These are phyloP conservation scores for Cyberlindnera lachancei DNA, from an alignment of 805 yeast genomes.

Conservation along the genomic window DNA sequence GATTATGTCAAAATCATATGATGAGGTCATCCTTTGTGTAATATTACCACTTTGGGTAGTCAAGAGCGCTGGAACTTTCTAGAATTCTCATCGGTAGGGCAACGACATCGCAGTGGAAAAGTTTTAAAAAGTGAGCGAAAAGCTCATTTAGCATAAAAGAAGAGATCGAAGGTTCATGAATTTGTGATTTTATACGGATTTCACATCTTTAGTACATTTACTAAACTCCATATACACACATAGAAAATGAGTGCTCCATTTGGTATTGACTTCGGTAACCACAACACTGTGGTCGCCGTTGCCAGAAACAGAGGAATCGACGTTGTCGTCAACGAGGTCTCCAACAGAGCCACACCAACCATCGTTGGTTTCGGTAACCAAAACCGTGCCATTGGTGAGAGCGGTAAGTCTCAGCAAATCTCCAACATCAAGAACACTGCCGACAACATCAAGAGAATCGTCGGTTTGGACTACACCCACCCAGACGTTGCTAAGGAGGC, in stretches of 20 bases:
- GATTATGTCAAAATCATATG: too few relatives aligned
- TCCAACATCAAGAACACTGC: conserved; percentile 96
- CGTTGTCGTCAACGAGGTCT: conserved; percentile 95
- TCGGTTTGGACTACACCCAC: conserved; percentile 69
- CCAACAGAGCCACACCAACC: conserved; percentile 93
- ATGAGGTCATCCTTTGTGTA: too few relatives aligned
- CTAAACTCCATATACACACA: too few relatives aligned
- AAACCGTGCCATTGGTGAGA: conserved; percentile 89
- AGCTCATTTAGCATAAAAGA: too few relatives aligned
- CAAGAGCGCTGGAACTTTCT: too few relatives aligned
- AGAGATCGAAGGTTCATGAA: too few relatives aligned
- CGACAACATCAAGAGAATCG: conserved; percentile 85
- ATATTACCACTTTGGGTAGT: too few relatives aligned
- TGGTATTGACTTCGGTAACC: conserved; percentile 97
- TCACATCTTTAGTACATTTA: too few relatives aligned
- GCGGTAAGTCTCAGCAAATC: conserved; percentile 93
- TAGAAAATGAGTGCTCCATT: conserved; percentile 78
- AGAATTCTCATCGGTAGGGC: too few relatives aligned
- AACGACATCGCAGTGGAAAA: too few relatives aligned
- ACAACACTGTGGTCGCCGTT: conserved; percentile 88
- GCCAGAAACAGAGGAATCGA: conserved; percentile 99
- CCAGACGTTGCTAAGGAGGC: conserved; percentile 74
- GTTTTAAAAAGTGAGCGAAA: too few relatives aligned
- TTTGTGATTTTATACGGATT: too few relatives aligned
- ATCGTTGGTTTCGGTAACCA: conserved; percentile 86